Base-by-base conservation (phyloP, 306 rosid species). In the Coriaria nepalensis region DNA sequence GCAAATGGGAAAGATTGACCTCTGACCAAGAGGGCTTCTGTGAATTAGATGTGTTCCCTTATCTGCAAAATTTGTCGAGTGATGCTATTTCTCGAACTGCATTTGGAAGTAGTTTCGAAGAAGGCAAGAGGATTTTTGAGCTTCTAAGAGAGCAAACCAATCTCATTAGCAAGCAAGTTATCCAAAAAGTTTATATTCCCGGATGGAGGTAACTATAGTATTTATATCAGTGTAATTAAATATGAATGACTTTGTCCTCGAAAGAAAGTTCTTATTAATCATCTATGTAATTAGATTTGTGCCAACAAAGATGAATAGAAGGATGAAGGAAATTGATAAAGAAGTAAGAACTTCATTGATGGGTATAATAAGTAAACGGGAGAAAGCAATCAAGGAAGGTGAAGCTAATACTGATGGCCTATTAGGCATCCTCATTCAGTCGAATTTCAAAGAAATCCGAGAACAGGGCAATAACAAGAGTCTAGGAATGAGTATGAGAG, bases 31-130 rank as follows among this genome's bases (percentile, higher is more conserved):
- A 46, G 5, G 47, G 52, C 2, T 43, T 13, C 4, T 52, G 57
- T 4, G 67, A 57, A 50, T 10, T 68, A 9, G 70, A 74, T 41
- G 73, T 74, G 4, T 65, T 69, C 73, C 73, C 76, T 15, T 15
- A 43, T 42, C 43, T 74, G 9, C 51, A 57, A 50, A 50, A 13
- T 10, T 6, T 66, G 61, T n/a, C 73, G 0, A 53, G 54, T 0
- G 69, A 75, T 49, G 64, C 33, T 4, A 71, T 75, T 46, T 76
- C 78, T 37, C 54, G 68, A 13, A 62, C 82, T 0, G 76, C 72
- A 9, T 77, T 66, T 39, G 79, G 82, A 40, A 69, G 77, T 39
- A 68, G 74, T 37, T 66, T 56, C 47, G 47, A 64, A 40, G 62
- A 71, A 54, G 82, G 78, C 8, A 53, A 35, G 33, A 43, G 32